Conservation (phyloP, 805 yeast genomes). For the Starmerella bacillaris region DNA sequence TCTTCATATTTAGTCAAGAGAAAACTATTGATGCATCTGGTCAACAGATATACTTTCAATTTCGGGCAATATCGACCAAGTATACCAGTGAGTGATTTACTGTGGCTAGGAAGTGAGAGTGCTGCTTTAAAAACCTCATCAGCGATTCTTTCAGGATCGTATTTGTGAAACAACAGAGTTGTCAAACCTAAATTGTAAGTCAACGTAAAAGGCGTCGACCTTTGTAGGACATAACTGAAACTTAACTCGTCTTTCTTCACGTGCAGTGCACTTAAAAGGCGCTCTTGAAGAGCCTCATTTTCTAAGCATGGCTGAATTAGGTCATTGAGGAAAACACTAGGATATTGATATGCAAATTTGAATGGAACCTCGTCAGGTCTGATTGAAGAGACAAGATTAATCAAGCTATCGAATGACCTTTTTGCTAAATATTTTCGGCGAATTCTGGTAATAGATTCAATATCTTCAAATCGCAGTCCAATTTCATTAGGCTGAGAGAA, state of each 20-base stretch:
- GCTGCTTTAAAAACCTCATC: conserved; percentile 8
- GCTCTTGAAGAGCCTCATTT: conserved; percentile 1
- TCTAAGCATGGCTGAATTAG: conserved; percentile 7
- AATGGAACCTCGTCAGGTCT: conserved; percentile 4
- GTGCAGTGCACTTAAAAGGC: conserved; percentile 2
- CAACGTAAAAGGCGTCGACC: conserved; percentile 14
- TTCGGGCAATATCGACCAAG: neutral
- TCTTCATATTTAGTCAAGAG: neutral
- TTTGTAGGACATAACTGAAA: conserved; percentile 2
- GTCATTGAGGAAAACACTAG: conserved; percentile 6
- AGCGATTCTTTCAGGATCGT: conserved; percentile 3
- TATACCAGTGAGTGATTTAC: neutral
- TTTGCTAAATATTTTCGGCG: conserved; percentile 6
- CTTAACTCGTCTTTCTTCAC: conserved; percentile 5
- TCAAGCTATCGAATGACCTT: conserved; percentile 1
- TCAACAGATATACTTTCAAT: neutral
- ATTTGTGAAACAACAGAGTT: conserved; percentile 2
- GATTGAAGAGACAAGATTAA: conserved; percentile 5
- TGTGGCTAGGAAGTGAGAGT: neutral
- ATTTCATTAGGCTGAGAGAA: conserved; percentile 10
- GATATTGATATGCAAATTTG: conserved; percentile 8
- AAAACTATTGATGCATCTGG: neutral
- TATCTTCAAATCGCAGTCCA: conserved; percentile 12
- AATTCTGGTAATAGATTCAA: conserved; percentile 3
- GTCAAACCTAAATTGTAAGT: conserved; percentile 11